phyloP scores from a whole-genome alignment of 495 filamentous ascomycete species.

The Bacidia gigantensis region DNA sequence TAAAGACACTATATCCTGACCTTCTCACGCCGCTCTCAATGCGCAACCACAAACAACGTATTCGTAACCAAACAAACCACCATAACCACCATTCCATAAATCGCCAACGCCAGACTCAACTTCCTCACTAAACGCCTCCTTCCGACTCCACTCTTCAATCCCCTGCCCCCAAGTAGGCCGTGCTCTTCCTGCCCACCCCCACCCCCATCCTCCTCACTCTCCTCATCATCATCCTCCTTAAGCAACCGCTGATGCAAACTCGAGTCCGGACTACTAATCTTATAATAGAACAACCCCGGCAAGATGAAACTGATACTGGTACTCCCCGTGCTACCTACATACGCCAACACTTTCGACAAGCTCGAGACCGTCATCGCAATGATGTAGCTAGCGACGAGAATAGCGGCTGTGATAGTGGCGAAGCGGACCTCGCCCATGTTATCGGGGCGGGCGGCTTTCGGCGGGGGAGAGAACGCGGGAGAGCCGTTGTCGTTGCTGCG shows the following conservation, averaged over 20 bases:
- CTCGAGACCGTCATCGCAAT: conserved; percentile 83
- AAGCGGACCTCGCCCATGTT: conserved; percentile 80
- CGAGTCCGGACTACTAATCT: conserved; percentile 79
- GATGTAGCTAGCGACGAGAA: conserved; percentile 71
- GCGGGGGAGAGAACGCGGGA: conserved; percentile 26
- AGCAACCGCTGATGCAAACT: conserved; percentile 67
- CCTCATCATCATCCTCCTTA: conserved; percentile 70
- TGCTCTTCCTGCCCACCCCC: conserved; percentile 27
- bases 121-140: conserved; percentile 49
- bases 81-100: conserved; percentile 85
- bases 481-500: conserved; percentile 20
- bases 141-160: conserved; percentile 38
- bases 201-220: conserved; percentile 32
- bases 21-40: conserved; percentile 13
- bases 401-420: conserved; percentile 71
- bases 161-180: conserved; percentile 19
- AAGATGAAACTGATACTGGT: conserved; percentile 95
- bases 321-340: conserved; percentile 86
- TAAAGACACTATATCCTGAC: too few species aligned
- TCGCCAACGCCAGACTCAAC: conserved; percentile 57
- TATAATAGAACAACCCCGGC: conserved; percentile 94
- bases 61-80: conserved; percentile 75
- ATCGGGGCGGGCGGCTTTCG: conserved; percentile 25
- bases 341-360: conserved; percentile 80
- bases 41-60: conserved; percentile 49